Base-by-base conservation (phyloP, 352 stramenopile species). In the Phytopythium boreale region DNA sequence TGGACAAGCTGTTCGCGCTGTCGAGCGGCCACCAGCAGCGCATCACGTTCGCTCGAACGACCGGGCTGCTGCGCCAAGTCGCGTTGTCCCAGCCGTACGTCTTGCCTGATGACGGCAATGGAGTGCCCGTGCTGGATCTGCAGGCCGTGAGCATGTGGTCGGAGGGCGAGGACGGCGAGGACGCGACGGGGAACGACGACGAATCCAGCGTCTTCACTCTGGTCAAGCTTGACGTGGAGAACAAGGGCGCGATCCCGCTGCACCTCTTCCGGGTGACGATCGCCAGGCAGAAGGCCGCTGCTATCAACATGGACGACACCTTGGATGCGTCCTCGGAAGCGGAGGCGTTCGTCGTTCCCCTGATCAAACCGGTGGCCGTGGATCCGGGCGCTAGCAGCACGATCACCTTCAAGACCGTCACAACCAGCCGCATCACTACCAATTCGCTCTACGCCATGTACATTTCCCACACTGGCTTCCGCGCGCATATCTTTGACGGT, bases 401-500 rank as follows among this genome's bases (percentile, higher is more conserved):
- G 5, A 59, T 75, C 36, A 68, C 44, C n/a, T 78, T 85, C 43
- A 79, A 70, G 34, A 60, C 74, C 4, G 77, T 74, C 50, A 71
- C 71, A 34, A 27, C 24, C 22, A 61, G 44, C 17, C 66, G 31
- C 44, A 69, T 79, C 43, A 63, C 62, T n/a, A 59, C 60, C 8
- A 64, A 64, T 4, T 71, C 72, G 52, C 72, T 44, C 8, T 89
- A 84, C 51, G 49, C 57, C 8, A 39, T 91, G 43, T 91, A 89
- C 62, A 79, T 91, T 59, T 86, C 77, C 4, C 82, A 91, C 61
- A 85, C 69, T n/a, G 79, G 78, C 11, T 76, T 82, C 36, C 72
- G 76, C 22, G 74, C 75, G 8, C 82, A 91, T 55, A 29, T 78
- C 15, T 77, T 88, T 59, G 72, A 84, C 59, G 82, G 76, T 0